These are phyloP conservation scores for Paramecium tetraurelia DNA, from an alignment of 73 alveolate species.

Conservation along the genomic window DNA sequence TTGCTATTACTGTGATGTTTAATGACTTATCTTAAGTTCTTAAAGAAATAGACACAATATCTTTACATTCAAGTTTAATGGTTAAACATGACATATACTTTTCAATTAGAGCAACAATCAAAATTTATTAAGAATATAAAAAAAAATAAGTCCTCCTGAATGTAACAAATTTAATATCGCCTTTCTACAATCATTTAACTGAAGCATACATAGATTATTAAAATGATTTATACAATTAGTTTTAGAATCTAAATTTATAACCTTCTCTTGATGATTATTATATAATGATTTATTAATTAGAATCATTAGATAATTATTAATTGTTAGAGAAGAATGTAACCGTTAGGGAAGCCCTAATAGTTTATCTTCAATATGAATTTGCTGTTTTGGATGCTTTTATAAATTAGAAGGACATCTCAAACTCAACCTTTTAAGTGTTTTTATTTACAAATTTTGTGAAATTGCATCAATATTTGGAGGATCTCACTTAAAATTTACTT, in stretches of 20 bases:
- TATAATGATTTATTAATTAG: neutral
- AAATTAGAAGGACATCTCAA: neutral
- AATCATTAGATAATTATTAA: neutral
- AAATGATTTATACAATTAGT: neutral
- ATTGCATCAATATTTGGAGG: neutral
- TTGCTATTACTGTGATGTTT: neutral
- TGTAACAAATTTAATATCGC: neutral
- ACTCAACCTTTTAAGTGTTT: neutral
- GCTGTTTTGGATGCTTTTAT: neutral
- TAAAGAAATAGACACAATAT: neutral
- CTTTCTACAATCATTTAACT: neutral
- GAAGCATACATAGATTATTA: neutral
- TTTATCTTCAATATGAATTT: neutral
- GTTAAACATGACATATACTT: constrained; percentile 3
- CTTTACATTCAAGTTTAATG: constrained; percentile 27
- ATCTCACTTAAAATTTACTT: neutral
- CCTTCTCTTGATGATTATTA: neutral
- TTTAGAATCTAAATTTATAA: neutral
- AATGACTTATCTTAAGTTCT: neutral
- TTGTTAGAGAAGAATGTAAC: neutral
- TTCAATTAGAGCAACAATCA: constrained; percentile 9
- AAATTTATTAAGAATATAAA: neutral
- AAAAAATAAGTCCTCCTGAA: neutral
- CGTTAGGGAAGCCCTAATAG: neutral
- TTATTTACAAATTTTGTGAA: neutral